phyloP scores from a whole-genome alignment of 331 rosid species.

The Acacia pycnantha region DNA sequence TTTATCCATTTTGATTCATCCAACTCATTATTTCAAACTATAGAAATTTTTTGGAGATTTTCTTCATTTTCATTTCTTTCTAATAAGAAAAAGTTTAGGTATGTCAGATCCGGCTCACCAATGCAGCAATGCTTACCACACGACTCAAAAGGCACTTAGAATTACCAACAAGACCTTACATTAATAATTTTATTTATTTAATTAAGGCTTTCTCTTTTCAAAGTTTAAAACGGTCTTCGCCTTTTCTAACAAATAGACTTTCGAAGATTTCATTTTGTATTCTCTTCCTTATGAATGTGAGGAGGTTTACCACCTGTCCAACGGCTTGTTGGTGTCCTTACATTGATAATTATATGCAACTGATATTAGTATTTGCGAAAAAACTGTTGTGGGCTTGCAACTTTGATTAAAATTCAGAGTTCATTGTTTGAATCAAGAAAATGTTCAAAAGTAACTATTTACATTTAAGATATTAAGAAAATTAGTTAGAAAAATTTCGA shows the following conservation, averaged over 20 bases:
- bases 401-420: neutral
- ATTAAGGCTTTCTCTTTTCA: no score
- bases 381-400: neutral
- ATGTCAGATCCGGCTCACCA: neutral
- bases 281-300: no score
- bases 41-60: neutral
- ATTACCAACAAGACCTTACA: no score
- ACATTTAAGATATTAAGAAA: neutral
- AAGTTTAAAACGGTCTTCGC: no score
- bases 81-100: no score
- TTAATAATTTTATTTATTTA: no score
- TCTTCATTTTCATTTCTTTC: no score
- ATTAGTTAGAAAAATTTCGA: neutral
- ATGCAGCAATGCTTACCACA: fast-evolving
- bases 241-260: fast-evolving
- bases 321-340: neutral
- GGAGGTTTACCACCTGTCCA: no score
- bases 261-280: no score
- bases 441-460: neutral
- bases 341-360: neutral
- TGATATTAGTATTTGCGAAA: neutral
- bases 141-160: neutral
- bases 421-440: neutral
- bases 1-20: neutral
- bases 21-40: neutral